Evolutionary conservation across 352 stramenopile species (phyloP).

Genomic region (Phytophthora crassamura): DNA sequence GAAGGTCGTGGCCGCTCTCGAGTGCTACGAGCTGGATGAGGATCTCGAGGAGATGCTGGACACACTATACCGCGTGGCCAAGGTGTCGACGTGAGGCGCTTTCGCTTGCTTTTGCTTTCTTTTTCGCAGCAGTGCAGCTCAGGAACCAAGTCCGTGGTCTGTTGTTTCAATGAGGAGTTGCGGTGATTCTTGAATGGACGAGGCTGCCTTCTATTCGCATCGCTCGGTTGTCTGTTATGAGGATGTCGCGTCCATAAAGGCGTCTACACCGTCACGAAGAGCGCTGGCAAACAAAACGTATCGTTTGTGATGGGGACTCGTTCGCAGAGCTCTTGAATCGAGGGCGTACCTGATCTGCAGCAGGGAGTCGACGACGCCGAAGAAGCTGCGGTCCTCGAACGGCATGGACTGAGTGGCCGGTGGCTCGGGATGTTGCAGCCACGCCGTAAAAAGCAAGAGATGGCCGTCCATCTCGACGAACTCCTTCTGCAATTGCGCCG

Average conservation of each 20-base stretch:
- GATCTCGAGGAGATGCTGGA: constrained; percentile 90
- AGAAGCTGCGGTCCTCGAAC: constrained; percentile 73
- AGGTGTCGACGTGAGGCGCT: constrained; percentile 44
- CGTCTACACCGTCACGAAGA: constrained; percentile 67
- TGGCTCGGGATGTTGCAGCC: constrained; percentile 79
- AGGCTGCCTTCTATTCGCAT: constrained; percentile 15
- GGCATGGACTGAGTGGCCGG: constrained; percentile 70
- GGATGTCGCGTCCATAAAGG: constrained; percentile 62
- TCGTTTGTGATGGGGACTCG: constrained; percentile 2
- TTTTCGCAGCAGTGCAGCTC: constrained; percentile 9
- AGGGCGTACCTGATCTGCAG: constrained; percentile 72
- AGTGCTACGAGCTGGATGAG: constrained; percentile 83
- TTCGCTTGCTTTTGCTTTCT: constrained; percentile 14
- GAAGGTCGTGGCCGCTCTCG: constrained; percentile 78
- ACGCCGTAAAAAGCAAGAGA: constrained; percentile 71
- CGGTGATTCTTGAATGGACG: constrained; percentile 22
- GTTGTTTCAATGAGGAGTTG: constrained; percentile 23
- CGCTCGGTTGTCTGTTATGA: constrained; percentile 22
- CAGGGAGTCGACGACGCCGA: constrained; percentile 76
- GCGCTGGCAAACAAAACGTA: constrained; percentile 35
- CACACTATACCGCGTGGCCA: constrained; percentile 80
- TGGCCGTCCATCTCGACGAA: constrained; percentile 66
- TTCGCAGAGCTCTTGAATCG: too few species aligned
- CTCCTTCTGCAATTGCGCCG: constrained; percentile 28
- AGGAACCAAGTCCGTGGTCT: constrained; percentile 9